A percentile compares a stretch with the other conserved stretches of the same genome.
Conservation (phyloP, 257 asterid genomes). For the Eustoma russellianum region DNA sequence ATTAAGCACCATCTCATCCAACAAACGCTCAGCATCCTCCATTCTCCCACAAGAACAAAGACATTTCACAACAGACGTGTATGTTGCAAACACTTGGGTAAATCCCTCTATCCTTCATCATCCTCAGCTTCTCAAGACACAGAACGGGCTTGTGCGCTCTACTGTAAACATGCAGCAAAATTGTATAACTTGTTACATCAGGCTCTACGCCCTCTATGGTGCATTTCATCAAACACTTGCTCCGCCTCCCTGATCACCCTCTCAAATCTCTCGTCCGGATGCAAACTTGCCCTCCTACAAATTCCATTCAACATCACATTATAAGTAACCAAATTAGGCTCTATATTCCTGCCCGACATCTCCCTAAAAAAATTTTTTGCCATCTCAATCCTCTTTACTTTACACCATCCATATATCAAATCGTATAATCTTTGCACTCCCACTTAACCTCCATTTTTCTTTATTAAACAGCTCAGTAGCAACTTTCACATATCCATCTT, state of each 20-base stretch:
- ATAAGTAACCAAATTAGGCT: conserved; percentile 62
- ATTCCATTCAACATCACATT: conserved; percentile 78
- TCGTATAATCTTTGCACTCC: conserved; percentile 55
- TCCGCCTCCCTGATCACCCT: conserved; percentile 66
- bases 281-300: conserved; percentile 76
- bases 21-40: conserved; percentile 56
- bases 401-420: conserved; percentile 89
- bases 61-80: conserved; percentile 72
- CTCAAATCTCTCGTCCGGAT: conserved; percentile 64
- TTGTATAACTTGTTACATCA: conserved; percentile 72
- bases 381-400: conserved; percentile 57
- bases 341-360: conserved; percentile 64
- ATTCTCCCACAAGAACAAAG: conserved; percentile 74
- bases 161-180: conserved; percentile 71
- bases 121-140: conserved; percentile 58
- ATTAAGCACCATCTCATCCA: conserved; percentile 46
- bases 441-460: conserved; percentile 53
- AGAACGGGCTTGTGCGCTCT: conserved; percentile 80
- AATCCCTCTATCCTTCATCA: conserved; percentile 66
- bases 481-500: conserved; percentile 74
- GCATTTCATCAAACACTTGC: conserved; percentile 60
- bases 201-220: conserved; percentile 61
- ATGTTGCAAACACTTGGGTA: conserved; percentile 52
- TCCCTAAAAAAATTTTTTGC: conserved; percentile 55
- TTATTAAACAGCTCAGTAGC: conserved; percentile 75